Percentiles rank a stretch among this genome's conserved stretches.
Conservation (phyloP, 768 basidiomycete genomes). For the Leccinum pellstonianum region DNA sequence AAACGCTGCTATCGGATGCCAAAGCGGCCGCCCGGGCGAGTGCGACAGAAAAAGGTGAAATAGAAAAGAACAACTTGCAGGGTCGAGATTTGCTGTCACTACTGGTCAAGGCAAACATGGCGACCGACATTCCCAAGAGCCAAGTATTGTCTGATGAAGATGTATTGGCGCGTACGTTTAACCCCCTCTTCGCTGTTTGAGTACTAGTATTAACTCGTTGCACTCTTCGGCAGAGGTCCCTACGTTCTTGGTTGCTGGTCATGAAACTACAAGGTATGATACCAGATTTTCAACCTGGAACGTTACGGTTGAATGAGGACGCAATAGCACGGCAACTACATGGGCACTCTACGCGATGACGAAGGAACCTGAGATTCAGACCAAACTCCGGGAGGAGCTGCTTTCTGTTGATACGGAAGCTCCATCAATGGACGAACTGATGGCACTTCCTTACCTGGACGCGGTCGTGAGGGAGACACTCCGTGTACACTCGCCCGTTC, state of each 20-base stretch:
- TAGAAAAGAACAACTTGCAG: constrained; percentile 33
- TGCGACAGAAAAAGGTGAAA: constrained; percentile 26
- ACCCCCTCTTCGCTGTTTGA: no score
- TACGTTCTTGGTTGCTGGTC: constrained; percentile 1
- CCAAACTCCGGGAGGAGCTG: constrained; percentile 58
- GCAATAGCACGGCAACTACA: constrained; percentile 38
- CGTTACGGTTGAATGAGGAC: not conserved
- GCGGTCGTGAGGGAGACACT: constrained; percentile 61
- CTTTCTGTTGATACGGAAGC: constrained; percentile 49
- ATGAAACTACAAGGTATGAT: constrained; percentile 1
- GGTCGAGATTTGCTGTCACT: constrained; percentile 52
- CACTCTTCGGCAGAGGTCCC: not conserved
- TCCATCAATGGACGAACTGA: constrained; percentile 69
- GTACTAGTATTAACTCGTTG: not conserved
- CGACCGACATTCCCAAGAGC: constrained; percentile 52
- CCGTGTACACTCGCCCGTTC: constrained; percentile 54
- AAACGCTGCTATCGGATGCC: constrained; percentile 45
- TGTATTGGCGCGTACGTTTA: constrained; percentile 50
- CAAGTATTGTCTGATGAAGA: constrained; percentile 63
- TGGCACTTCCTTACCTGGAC: constrained; percentile 69
- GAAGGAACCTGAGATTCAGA: constrained; percentile 47
- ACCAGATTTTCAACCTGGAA: not conserved
- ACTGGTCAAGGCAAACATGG: constrained; percentile 14
- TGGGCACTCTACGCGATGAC: constrained; percentile 63
- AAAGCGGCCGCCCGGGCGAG: constrained; percentile 38